phyloP scores from a whole-genome alignment of 2,329 filamentous ascomycete species.

The Metarhizium robertsii region DNA sequence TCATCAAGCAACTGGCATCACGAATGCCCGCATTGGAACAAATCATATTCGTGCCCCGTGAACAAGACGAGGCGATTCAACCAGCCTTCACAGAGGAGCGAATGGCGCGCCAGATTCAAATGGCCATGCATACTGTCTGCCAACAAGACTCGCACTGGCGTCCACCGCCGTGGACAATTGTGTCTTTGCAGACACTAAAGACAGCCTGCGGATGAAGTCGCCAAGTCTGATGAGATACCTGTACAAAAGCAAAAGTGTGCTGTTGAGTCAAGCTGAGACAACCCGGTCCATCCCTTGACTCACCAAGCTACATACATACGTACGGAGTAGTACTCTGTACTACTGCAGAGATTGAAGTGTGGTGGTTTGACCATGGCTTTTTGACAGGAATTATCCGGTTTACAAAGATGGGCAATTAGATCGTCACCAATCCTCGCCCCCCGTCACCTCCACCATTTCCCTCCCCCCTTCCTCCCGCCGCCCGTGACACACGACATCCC shows the following conservation, averaged over 20 bases:
- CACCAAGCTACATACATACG: neutral
- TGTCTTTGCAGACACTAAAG: slow-evolving; percentile 12
- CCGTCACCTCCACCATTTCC: too few relatives aligned
- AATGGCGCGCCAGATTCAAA: slow-evolving; percentile 27
- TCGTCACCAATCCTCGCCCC: neutral
- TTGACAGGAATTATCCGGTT: neutral
- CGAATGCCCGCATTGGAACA: slow-evolving; percentile 31
- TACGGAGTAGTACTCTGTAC: neutral
- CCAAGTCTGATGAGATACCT: neutral
- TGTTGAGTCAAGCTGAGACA: neutral
- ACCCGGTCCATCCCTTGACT: neutral
- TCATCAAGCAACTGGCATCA: slow-evolving; percentile 27
- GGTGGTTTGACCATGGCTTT: neutral
- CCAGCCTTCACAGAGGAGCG: slow-evolving; percentile 22
- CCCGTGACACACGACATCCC: too few relatives aligned
- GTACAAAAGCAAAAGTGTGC: neutral
- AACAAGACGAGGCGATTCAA: slow-evolving; percentile 22
- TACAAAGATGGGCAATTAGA: neutral
- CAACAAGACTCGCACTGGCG: slow-evolving; percentile 21
- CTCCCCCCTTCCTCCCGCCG: too few relatives aligned
- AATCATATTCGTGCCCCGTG: slow-evolving; percentile 34
- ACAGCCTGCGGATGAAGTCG: slow-evolving; percentile 4
- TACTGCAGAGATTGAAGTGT: neutral
- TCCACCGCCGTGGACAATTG: slow-evolving; percentile 28
- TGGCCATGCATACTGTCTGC: slow-evolving; percentile 24